These are phyloP conservation scores for Leptographium wingfieldii DNA, from an alignment of 2,329 filamentous ascomycete genomes.

Conservation along the genomic window DNA sequence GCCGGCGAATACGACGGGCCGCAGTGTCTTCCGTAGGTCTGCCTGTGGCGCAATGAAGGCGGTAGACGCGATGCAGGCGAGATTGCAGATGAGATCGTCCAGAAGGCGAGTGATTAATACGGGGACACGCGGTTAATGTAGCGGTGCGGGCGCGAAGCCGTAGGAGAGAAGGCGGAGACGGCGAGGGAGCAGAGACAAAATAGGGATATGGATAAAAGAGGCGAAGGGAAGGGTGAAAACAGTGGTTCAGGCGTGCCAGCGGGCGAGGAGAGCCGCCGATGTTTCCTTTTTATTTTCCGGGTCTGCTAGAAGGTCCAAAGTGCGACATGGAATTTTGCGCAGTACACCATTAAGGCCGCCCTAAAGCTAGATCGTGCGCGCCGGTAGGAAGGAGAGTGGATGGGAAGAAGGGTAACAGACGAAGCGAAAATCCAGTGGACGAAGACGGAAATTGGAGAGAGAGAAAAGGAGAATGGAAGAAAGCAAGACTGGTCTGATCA, in stretches of 20 bases:
- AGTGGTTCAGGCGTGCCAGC: neutral
- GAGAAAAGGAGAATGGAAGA: neutral
- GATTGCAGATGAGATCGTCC: neutral
- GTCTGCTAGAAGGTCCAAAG: neutral
- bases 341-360: slow-evolving; percentile 1
- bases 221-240: neutral
- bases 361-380: neutral
- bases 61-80: neutral
- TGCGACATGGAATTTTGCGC: slow-evolving; percentile 8
- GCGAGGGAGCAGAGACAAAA: neutral
- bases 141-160: no score
- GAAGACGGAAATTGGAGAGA: neutral
- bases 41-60: neutral
- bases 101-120: neutral
- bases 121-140: no score
- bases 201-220: neutral
- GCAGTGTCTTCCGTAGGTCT: neutral
- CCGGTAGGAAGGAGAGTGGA: neutral
- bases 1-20: neutral
- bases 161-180: neutral
- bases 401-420: neutral
- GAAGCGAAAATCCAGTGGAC: neutral
- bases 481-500: neutral
- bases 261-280: neutral
- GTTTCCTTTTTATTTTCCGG: neutral